Evolutionary conservation across 2,329 filamentous ascomycete species (phyloP).

Genomic region (Aspergillus sergii): DNA sequence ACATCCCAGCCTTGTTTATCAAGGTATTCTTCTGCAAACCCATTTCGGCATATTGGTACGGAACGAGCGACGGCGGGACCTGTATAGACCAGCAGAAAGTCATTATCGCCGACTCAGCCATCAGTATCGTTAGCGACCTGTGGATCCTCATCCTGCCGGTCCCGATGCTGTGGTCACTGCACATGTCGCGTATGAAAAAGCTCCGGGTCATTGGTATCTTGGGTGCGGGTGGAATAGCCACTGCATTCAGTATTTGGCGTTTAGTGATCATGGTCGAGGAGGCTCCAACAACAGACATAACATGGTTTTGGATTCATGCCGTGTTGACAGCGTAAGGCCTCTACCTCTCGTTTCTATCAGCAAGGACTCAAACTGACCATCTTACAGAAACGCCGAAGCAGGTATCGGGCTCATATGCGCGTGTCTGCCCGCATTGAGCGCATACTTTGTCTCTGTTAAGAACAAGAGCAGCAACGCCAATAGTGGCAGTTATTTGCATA

Average conservation of each 20-base stretch:
- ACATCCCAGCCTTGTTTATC: slow-evolving; percentile 28
- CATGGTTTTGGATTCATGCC: slow-evolving; percentile 27
- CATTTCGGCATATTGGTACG: slow-evolving; percentile 28
- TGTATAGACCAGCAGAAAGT: slow-evolving; percentile 32
- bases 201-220: slow-evolving; percentile 29
- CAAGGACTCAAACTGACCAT: background rate
- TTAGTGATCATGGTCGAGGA: slow-evolving; percentile 28
- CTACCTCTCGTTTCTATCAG: background rate
- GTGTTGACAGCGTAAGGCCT: slow-evolving; percentile 28
- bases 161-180: slow-evolving; percentile 29
- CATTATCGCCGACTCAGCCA: slow-evolving; percentile 35
- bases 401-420: slow-evolving; percentile 28
- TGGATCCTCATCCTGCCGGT: slow-evolving; percentile 31
- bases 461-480: background rate
- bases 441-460: background rate
- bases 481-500: background rate
- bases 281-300: slow-evolving; percentile 25
- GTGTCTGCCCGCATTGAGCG: slow-evolving; percentile 21
- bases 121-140: slow-evolving; percentile 32
- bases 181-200: slow-evolving; percentile 26
- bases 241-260: slow-evolving; percentile 28
- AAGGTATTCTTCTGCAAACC: slow-evolving; percentile 32
- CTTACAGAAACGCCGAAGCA: slow-evolving; percentile 25
- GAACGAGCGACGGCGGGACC: slow-evolving; percentile 9
- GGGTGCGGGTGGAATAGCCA: slow-evolving; percentile 31